Evolutionary conservation across 495 filamentous ascomycete species (phyloP).

Genomic region (Rostrohypoxylon terebratum): DNA sequence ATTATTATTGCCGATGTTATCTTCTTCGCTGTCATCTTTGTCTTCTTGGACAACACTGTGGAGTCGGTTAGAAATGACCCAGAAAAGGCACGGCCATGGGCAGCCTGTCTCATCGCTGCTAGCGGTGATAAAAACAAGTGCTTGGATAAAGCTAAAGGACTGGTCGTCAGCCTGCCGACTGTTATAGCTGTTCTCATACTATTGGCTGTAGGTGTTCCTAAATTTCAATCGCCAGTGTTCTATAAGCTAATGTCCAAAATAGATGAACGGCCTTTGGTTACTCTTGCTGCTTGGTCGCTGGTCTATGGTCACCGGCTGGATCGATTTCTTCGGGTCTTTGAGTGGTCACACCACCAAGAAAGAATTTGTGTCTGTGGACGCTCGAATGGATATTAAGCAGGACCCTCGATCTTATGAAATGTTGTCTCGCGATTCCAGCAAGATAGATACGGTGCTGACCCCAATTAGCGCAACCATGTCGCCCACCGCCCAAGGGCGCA

Average conservation of each 20-base stretch:
- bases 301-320: slow-evolving; percentile 87
- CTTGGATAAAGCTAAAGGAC: slow-evolving; percentile 62
- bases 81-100: slow-evolving; percentile 68
- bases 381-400: slow-evolving; percentile 69
- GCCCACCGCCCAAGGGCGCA: slow-evolving; percentile 51
- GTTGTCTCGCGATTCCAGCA: slow-evolving; percentile 69
- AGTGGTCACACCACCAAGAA: slow-evolving; percentile 57
- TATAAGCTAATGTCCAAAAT: slow-evolving; percentile 35
- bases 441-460: slow-evolving; percentile 59
- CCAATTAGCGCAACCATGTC: slow-evolving; percentile 58
- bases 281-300: slow-evolving; percentile 82
- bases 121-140: slow-evolving; percentile 75
- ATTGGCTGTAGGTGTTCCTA: slow-evolving; percentile 70
- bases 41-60: slow-evolving; percentile 80
- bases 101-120: slow-evolving; percentile 73
- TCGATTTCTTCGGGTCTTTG: slow-evolving; percentile 67
- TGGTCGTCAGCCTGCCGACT: slow-evolving; percentile 78
- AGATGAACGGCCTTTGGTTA: slow-evolving; percentile 88
- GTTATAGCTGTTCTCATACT: slow-evolving; percentile 84
- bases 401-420: slow-evolving; percentile 85
- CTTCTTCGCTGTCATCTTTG: slow-evolving; percentile 90
- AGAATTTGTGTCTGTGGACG: slow-evolving; percentile 93
- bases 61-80: slow-evolving; percentile 65
- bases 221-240: neutral
- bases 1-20: slow-evolving; percentile 90